Percentiles rank a stretch among this genome's conserved stretches.
Conservation (phyloP, 805 yeast genomes). For the Blastobotrys attinorum region DNA sequence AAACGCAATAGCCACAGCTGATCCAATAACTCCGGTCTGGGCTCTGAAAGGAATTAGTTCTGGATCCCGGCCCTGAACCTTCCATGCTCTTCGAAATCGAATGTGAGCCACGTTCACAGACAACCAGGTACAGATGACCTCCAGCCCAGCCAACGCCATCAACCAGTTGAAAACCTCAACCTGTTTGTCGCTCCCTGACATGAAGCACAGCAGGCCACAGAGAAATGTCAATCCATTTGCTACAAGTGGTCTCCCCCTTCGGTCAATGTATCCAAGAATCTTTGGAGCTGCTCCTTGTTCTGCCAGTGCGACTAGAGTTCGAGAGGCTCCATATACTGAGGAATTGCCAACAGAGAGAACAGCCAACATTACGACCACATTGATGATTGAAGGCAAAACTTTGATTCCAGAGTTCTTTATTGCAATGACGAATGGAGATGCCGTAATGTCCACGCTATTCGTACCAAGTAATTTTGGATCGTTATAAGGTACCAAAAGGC, state of each 20-base stretch:
- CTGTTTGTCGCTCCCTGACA: conserved; percentile 48
- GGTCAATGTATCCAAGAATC: conserved; percentile 59
- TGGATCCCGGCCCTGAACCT: conserved; percentile 47
- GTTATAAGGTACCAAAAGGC: conserved; percentile 66
- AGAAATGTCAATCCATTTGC: conserved; percentile 43
- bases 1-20: conserved; percentile 48
- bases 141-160: conserved; percentile 61
- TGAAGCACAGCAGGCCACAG: conserved; percentile 52
- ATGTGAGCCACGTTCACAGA: conserved; percentile 59
- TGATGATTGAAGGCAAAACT: conserved; percentile 63
- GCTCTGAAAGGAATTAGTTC: conserved; percentile 58
- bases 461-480: conserved; percentile 43
- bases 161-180: conserved; percentile 55
- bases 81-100: conserved; percentile 53
- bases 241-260: conserved; percentile 71
- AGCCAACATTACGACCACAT: conserved; percentile 60
- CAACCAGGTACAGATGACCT: conserved; percentile 69
- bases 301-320: conserved; percentile 61
- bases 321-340: conserved; percentile 60
- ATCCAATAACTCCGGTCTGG: conserved; percentile 56
- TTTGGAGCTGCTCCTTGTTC: conserved; percentile 58
- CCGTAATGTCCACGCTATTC: conserved; percentile 48
- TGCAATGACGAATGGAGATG: conserved; percentile 72
- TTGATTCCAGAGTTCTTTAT: conserved; percentile 56
- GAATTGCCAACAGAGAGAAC: conserved; percentile 72